Evolutionary conservation across 768 basidiomycete species (phyloP).

Genomic region (Boletus huronensis): DNA sequence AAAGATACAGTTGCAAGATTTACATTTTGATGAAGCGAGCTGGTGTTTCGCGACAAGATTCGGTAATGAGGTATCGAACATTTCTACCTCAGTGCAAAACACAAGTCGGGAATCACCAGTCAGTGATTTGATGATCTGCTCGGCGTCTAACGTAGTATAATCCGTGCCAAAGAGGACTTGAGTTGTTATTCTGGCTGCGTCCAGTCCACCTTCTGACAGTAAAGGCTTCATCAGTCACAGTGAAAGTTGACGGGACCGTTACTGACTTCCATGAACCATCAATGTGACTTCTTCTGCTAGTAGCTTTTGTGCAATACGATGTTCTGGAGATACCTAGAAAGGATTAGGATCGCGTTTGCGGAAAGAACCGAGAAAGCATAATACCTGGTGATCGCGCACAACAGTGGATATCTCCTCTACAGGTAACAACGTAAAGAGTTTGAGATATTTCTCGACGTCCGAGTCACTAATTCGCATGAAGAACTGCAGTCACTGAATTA

Average conservation of each 20-base stretch:
- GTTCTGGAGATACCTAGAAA: conserved; percentile 31
- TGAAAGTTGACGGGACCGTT: neutral
- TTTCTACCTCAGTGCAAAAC: conserved; percentile 45
- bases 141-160: conserved; percentile 43
- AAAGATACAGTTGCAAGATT: conserved; percentile 23
- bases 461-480: conserved; percentile 80
- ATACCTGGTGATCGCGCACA: conserved; percentile 57
- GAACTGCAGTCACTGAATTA: conserved; percentile 52
- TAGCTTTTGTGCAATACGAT: conserved; percentile 45
- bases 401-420: conserved; percentile 52
- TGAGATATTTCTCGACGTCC: conserved; percentile 77
- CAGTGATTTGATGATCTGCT: conserved; percentile 60
- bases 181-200: conserved; percentile 44
- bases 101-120: conserved; percentile 63
- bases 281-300: conserved; percentile 59
- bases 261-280: conserved; percentile 56
- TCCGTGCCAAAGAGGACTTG: conserved; percentile 42
- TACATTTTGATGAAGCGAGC: conserved; percentile 63
- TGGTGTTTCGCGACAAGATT: conserved; percentile 60
- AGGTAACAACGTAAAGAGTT: conserved; percentile 77
- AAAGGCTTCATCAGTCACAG: neutral
- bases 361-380: conserved; percentile 1
- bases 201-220: conserved; percentile 36
- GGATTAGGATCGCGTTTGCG: neutral
- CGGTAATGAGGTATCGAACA: conserved; percentile 50